Evolutionary conservation across 2,329 filamentous ascomycete species (phyloP).

Genomic region (Colletotrichum neosansevieriae): DNA sequence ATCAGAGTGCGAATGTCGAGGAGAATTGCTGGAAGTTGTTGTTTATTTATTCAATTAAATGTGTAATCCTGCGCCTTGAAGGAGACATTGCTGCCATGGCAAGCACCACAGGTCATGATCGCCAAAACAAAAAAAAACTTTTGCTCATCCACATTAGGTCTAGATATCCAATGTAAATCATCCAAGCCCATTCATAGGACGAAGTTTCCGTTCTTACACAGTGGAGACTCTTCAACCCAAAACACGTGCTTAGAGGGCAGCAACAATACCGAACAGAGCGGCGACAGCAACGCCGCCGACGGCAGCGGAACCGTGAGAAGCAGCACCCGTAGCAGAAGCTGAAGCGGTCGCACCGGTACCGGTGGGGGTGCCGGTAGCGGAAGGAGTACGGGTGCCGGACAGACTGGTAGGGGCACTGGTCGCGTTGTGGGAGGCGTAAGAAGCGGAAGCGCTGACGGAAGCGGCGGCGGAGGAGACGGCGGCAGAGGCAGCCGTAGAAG

Average conservation of each 20-base stretch:
- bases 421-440: constrained; percentile 1
- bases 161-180: constrained; percentile 12
- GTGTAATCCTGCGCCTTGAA: constrained; percentile 13
- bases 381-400: no score
- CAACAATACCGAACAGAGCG: constrained; percentile 33
- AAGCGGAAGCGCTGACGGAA: no score
- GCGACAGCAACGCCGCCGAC: constrained; percentile 31
- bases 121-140: neutral
- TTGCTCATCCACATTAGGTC: constrained; percentile 23
- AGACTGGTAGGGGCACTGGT: constrained; percentile 8
- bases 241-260: constrained; percentile 14
- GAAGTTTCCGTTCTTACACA: neutral
- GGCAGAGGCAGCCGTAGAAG: no score
- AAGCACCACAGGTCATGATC: constrained; percentile 24
- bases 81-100: neutral
- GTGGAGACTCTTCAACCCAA: no score
- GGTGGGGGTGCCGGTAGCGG: no score
- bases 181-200: constrained; percentile 4
- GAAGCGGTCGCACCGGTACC: neutral
- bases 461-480: no score
- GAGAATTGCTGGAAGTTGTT: neutral
- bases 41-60: constrained; percentile 25
- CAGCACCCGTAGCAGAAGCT: constrained; percentile 17
- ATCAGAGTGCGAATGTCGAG: neutral
- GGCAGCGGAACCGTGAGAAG: constrained; percentile 16